These are phyloP conservation scores for Lachnellula willkommii DNA, from an alignment of 2,329 filamentous ascomycete genomes.

Conservation along the genomic window DNA sequence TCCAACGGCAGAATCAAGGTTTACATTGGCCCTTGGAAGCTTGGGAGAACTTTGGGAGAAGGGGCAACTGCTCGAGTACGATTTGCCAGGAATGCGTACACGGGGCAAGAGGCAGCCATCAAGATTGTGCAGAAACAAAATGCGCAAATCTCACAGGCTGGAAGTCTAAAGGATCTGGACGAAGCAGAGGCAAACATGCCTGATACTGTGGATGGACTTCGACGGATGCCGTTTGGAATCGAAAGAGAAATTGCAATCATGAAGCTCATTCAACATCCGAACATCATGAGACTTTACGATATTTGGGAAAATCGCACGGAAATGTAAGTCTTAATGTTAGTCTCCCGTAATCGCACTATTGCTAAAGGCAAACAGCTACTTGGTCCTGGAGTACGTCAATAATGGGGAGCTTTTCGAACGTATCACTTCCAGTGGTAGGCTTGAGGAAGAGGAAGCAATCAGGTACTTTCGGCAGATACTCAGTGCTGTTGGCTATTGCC, in stretches of 20 bases:
- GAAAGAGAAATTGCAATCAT: constrained; percentile 95
- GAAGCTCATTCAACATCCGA: constrained; percentile 90
- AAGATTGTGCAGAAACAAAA: constrained; percentile 90
- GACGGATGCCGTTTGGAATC: constrained; percentile 77
- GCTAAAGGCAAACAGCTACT: constrained; percentile 58
- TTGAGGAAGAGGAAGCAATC: constrained; percentile 75
- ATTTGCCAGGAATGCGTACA: constrained; percentile 72
- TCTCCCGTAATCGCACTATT: neutral
- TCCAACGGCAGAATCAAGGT: constrained; percentile 47
- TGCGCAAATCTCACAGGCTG: constrained; percentile 74
- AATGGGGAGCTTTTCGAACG: constrained; percentile 70
- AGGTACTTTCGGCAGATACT: constrained; percentile 91
- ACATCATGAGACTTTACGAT: constrained; percentile 91
- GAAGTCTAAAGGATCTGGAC: constrained; percentile 79
- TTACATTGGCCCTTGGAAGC: constrained; percentile 87
- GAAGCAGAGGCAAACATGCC: constrained; percentile 59
- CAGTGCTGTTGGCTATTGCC: constrained; percentile 85
- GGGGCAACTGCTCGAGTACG: constrained; percentile 87
- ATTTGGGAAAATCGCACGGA: constrained; percentile 97
- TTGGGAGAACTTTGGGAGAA: constrained; percentile 83
- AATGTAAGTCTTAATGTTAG: constrained; percentile 57
- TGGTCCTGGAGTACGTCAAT: constrained; percentile 89
- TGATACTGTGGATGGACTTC: constrained; percentile 53
- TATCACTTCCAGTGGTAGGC: constrained; percentile 66
- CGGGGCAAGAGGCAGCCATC: constrained; percentile 78